These are phyloP conservation scores for Plasmodium gallinaceum DNA, from an alignment of 169 alveolate genomes.

Conservation along the genomic window DNA sequence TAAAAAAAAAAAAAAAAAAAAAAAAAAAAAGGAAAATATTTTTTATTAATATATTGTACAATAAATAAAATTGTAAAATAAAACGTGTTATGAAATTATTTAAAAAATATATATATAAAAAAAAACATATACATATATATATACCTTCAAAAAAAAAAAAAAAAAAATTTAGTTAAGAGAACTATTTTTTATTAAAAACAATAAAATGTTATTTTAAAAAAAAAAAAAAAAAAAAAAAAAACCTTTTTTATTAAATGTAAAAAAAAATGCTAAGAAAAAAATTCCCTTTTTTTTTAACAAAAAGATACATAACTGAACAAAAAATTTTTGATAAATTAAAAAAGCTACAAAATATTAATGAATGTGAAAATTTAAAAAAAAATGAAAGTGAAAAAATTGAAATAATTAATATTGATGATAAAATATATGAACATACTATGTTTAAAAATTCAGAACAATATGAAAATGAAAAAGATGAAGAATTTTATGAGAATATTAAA, in stretches of 20 bases:
- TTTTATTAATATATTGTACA: no score
- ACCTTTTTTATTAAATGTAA: background rate
- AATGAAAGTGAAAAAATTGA: slow-evolving; percentile 38
- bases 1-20: no score
- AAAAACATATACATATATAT: no score
- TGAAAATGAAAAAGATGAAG: slow-evolving; percentile 22
- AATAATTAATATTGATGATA: slow-evolving; percentile 62
- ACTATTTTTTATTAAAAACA: no score
- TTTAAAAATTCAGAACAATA: background rate
- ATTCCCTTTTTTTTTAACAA: background rate
- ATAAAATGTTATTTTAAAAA: no score
- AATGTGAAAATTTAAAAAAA: background rate
- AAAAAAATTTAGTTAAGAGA: no score
- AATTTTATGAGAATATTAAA: slow-evolving; percentile 44
- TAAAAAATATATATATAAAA: no score
- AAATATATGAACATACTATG: background rate
- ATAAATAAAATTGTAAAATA: no score
- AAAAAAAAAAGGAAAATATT: no score
- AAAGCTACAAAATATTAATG: background rate
- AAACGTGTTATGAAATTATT: no score
- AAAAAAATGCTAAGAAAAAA: background rate
- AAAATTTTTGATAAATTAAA: slow-evolving; percentile 68
- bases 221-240: no score
- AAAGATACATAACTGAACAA: slow-evolving; percentile 23
- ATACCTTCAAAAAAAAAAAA: no score